phyloP scores from a whole-genome alignment of 2,329 filamentous ascomycete genomes.

The Pestalotiopsis sp. region DNA sequence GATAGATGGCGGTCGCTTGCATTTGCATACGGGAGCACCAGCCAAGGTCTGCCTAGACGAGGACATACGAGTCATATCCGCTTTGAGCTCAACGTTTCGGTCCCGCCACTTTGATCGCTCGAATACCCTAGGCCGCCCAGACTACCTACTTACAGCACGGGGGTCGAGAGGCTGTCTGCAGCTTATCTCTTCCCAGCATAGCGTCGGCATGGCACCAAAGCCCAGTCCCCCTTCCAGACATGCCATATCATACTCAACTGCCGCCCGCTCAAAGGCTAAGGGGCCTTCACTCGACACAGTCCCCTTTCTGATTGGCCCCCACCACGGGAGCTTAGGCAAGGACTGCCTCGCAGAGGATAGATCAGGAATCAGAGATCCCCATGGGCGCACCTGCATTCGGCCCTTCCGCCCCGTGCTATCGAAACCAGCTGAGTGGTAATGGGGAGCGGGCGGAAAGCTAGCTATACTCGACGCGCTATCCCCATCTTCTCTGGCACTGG shows the following conservation, averaged over 20 bases:
- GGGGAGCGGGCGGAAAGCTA: neutral
- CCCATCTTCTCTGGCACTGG: neutral
- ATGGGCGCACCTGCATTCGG: slow-evolving; percentile 6
- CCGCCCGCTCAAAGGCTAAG: neutral
- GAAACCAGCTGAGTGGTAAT: slow-evolving; percentile 11
- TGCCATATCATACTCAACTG: slow-evolving; percentile 5
- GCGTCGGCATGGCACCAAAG: neutral
- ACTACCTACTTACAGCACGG: neutral
- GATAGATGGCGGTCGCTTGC: neutral
- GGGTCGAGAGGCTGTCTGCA: neutral
- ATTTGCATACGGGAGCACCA: neutral
- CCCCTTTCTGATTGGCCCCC: neutral
- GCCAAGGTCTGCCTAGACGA: neutral
- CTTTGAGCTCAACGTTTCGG: neutral
- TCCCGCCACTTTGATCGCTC: slow-evolving; percentile 12
- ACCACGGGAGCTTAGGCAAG: neutral
- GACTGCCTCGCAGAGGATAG: neutral
- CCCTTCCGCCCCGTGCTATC: slow-evolving; percentile 5
- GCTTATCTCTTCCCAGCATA: neutral
- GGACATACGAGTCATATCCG: slow-evolving; percentile 2
- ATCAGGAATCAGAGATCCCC: neutral
- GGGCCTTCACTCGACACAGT: neutral
- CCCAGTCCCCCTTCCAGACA: neutral
- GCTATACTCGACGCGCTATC: neutral
- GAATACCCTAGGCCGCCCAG: neutral